Evolutionary conservation across 208 protist species (phyloP).

Genomic region (Trypanosoma caninum): DNA sequence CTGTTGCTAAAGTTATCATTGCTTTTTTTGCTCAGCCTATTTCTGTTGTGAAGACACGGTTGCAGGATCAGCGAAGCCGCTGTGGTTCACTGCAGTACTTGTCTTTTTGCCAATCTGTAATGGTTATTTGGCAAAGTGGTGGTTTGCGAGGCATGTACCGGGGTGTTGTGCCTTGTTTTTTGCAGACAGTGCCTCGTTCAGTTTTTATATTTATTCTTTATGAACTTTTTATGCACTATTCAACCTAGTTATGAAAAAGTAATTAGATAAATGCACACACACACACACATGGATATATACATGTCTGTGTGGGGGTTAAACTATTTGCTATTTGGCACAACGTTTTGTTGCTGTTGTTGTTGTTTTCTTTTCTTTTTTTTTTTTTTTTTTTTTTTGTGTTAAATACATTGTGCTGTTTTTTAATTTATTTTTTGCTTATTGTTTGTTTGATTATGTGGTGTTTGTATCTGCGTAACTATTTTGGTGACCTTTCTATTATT

Average conservation of each 20-base stretch:
- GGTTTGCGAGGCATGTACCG: slow-evolving; percentile 67
- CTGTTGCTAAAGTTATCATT: slow-evolving; percentile 53
- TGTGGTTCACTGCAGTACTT: slow-evolving; percentile 65
- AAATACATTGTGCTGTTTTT: not conserved
- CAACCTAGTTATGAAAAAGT: not conserved
- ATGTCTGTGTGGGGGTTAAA: not conserved
- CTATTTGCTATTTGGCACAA: not conserved
- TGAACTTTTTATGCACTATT: slow-evolving; percentile 55
- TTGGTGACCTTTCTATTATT: slow-evolving; percentile 1
- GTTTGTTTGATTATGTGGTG: not conserved
- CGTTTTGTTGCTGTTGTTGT: not conserved
- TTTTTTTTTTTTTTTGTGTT: not conserved
- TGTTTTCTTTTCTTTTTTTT: not conserved
- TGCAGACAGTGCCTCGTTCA: slow-evolving; percentile 72
- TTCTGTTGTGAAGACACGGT: slow-evolving; percentile 68
- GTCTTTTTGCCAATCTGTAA: slow-evolving; percentile 49
- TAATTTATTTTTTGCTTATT: not conserved
- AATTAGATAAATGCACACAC: slow-evolving; percentile 4
- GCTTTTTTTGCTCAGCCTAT: slow-evolving; percentile 63
- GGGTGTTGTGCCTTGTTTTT: slow-evolving; percentile 53
- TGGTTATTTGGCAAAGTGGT: slow-evolving; percentile 33
- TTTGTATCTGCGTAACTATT: too few species aligned
- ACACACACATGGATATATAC: slow-evolving; percentile 16
- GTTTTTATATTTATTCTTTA: slow-evolving; percentile 77
- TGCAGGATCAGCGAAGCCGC: slow-evolving; percentile 81